These are phyloP conservation scores for Amaranthus tricolor DNA, from an alignment of 179 eudicot genomes.

Conservation along the genomic window DNA sequence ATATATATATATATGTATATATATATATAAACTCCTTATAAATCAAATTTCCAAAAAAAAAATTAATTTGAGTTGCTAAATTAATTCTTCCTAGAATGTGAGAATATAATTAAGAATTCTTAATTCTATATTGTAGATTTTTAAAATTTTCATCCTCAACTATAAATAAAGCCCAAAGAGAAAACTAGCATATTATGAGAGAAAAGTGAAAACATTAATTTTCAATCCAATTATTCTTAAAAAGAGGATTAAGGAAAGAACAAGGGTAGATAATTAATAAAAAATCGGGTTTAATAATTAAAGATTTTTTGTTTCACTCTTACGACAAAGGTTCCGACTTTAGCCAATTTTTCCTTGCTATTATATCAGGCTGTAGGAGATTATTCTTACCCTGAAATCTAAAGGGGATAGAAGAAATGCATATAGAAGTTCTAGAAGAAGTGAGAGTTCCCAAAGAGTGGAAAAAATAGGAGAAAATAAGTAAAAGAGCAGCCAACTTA, in stretches of 20 bases:
- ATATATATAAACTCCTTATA: no score
- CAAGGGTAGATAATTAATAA: background rate
- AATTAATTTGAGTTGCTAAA: no score
- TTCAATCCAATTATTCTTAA: no score
- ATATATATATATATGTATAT: no score
- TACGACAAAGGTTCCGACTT: no score
- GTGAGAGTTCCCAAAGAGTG: conserved; percentile 22
- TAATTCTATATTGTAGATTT: no score
- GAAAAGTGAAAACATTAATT: background rate
- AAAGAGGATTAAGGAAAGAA: background rate
- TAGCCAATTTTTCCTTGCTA: no score
- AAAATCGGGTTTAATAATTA: background rate
- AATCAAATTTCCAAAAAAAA: no score
- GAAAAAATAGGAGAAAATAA: background rate
- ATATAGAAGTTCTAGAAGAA: conserved; percentile 22
- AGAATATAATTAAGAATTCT: no score
- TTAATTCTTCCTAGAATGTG: no score
- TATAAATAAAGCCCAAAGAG: background rate
- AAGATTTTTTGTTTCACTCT: no score
- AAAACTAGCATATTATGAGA: background rate
- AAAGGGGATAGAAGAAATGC: background rate
- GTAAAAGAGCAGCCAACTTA: background rate
- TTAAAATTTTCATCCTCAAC: no score
- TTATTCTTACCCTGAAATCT: background rate
- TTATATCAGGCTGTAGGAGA: background rate